phyloP scores from a whole-genome alignment of 805 yeast species.

The Teunomyces gatunensis region DNA sequence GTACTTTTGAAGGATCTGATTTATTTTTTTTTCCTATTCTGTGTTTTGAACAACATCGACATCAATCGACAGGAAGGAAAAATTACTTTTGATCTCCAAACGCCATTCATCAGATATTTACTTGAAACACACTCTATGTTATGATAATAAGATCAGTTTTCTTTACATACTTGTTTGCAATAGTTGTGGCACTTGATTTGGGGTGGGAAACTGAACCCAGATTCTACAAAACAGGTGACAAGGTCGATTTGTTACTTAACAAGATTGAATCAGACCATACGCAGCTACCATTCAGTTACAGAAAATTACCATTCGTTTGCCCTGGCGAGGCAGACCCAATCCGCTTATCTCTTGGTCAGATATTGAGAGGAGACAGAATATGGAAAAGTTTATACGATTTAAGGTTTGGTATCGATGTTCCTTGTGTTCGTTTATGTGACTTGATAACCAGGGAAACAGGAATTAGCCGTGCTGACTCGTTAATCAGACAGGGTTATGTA shows the following conservation, averaged over 20 bases:
- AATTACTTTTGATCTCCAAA: background rate
- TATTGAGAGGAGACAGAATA: slow-evolving; percentile 76
- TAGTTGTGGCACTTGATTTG: slow-evolving; percentile 9
- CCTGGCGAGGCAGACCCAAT: slow-evolving; percentile 58
- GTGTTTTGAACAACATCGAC: background rate
- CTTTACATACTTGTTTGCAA: background rate
- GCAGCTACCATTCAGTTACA: slow-evolving; percentile 73
- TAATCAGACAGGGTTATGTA: slow-evolving; percentile 68
- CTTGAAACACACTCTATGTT: slow-evolving; percentile 1
- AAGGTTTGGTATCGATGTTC: slow-evolving; percentile 58
- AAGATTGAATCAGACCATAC: slow-evolving; percentile 77
- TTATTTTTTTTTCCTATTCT: background rate
- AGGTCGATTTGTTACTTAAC: slow-evolving; percentile 68
- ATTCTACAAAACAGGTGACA: slow-evolving; percentile 49
- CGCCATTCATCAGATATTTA: background rate
- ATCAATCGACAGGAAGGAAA: background rate
- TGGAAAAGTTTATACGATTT: slow-evolving; percentile 74
- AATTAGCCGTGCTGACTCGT: slow-evolving; percentile 52
- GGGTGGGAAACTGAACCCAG: slow-evolving; percentile 32
- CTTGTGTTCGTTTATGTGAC: slow-evolving; percentile 69
- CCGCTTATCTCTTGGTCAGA: slow-evolving; percentile 70
- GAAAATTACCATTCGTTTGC: slow-evolving; percentile 78
- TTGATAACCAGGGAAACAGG: slow-evolving; percentile 53
- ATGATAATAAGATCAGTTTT: slow-evolving; percentile 1
- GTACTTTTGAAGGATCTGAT: background rate